Percentiles rank a stretch among this genome's conserved stretches.
phyloP scores from a whole-genome alignment of 140 eudicot species.

The Cichorium intybus region DNA sequence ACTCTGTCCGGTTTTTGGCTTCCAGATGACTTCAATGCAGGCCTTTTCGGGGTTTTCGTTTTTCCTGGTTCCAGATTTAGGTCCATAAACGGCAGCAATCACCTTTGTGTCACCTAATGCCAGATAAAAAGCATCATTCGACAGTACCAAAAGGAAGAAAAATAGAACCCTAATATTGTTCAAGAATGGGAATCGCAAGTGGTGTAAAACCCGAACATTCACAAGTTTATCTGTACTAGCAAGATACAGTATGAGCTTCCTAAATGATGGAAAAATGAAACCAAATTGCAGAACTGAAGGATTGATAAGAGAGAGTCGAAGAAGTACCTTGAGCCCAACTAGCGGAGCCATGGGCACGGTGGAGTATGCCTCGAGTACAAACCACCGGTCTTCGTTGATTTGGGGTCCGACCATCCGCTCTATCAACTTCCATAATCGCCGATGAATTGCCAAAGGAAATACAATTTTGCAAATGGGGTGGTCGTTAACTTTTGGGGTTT shows the following conservation, averaged over 20 bases:
- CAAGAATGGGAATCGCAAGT: not conserved
- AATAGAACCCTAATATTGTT: not conserved
- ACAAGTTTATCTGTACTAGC: constrained; percentile 6
- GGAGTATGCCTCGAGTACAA: constrained; percentile 64
- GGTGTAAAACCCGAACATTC: not conserved
- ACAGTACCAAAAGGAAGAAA: not conserved
- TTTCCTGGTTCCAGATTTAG: constrained; percentile 90
- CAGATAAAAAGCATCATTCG: constrained; percentile 3
- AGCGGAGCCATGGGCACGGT: constrained; percentile 96
- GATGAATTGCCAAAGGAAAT: not conserved
- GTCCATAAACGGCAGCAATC: constrained; percentile 93
- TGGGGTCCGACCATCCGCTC: constrained; percentile 68
- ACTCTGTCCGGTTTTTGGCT: constrained; percentile 85
- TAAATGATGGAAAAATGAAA: not conserved
- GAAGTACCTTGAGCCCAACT: constrained; percentile 84
- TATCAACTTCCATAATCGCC: constrained; percentile 57
- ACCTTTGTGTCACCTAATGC: constrained; percentile 73
- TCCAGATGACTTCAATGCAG: constrained; percentile 86
- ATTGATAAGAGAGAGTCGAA: not conserved
- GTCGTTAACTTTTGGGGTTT: constrained; percentile 8
- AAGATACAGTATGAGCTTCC: not conserved
- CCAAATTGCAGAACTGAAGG: not conserved
- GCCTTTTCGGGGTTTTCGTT: constrained; percentile 94
- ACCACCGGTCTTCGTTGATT: constrained; percentile 70
- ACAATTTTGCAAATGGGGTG: not conserved